Evolutionary conservation across 768 basidiomycete genomes (phyloP), one percentile per base, ranked within the genome.

Genomic region (Aureoboletus auriporus): DNA sequence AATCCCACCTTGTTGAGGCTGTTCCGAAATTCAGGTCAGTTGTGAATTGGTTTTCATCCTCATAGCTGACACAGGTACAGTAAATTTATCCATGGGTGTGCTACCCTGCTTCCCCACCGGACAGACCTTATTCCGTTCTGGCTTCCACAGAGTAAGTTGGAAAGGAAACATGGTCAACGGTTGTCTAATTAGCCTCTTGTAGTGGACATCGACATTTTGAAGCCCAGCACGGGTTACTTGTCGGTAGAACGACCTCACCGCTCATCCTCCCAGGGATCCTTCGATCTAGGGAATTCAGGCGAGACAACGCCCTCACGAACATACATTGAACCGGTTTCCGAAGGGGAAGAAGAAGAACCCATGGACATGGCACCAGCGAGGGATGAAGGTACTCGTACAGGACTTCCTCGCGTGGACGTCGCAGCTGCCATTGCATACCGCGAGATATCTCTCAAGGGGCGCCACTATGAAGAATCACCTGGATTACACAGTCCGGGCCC

Each of bases 81-180:
- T 66, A 90, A 90, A 80, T 95, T 95, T 64, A 94, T 96, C 47
- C 93, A 95, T 64, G 95, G 96, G 23, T 99, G 96, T 64, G 86
- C 95, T 3, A 93, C 93, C 2, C 75, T 98, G 0, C 69, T 98
- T 9, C 93, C 94, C 16, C 81, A 89, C 59, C 86, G 95, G 31
- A 94, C 97, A 39, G 89, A 97, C 61, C 78, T 99, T 20, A 89
- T 99, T 31, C 96, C 96, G 6, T 99, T 97, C 76, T 99, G 96
- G 96, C 79, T 94, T 6, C 94, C 94, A 6, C 94, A 98, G 65
- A 96, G 89, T 90, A 65, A 35, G 78, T 57, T 6, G 1, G 4
- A 13, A 16, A 40, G 30, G 12, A 14, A n/a, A 8, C 23, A 14
- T 28, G 8, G 0, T 13, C 14, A 16, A 35, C 7, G 9, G 33